Evolutionary conservation across 331 rosid species (phyloP), one percentile per base, ranked within the genome.

Genomic region (Prunus yedoensis): DNA sequence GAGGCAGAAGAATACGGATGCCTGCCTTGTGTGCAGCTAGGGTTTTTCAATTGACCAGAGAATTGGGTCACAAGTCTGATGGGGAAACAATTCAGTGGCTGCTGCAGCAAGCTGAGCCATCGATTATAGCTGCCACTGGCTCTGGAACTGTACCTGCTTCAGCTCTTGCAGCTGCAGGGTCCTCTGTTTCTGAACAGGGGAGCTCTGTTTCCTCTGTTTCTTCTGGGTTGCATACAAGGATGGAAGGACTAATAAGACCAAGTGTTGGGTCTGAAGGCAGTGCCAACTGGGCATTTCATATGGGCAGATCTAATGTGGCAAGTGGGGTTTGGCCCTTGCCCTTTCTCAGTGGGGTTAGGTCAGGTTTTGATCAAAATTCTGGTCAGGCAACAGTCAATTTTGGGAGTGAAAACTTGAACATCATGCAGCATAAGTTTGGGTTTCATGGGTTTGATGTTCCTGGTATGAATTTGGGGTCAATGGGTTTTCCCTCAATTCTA

Each of bases 21-120:
- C 90, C 90, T 1, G 88, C 90, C 27, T 85, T 87, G 3, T 87
- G 90, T 21, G 88, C 90, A 2, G 90, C 90, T n/a, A 85, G 90
- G 25, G 90, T 87, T 41, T 87, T 87, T 62, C 90, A 87, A 54
- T 46, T 87, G 21, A 86, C 88, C 2, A 80, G 88, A 66, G 87
- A 86, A 73, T 76, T 86, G 58, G 90, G 90, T 17, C 88, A 84
- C 61, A 87, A 87, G 25, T 78, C 90, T 12, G 89, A 85, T n/a
- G 89, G 89, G 1, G 89, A 85, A 10, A 85, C 89, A 49, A 82
- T 85, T n/a, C 88, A 87, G 54, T 87, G 91, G 91, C 88, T 87
- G 0, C 65, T 87, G 10, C 87, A 87, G 47, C 91, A 87, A 60
- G 88, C 91, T 0, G 91, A 87, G 65, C 91, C 88, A 2, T 84